phyloP scores from a whole-genome alignment of 1,284 basidiomycete species.

The Microbotryum saponariae region DNA sequence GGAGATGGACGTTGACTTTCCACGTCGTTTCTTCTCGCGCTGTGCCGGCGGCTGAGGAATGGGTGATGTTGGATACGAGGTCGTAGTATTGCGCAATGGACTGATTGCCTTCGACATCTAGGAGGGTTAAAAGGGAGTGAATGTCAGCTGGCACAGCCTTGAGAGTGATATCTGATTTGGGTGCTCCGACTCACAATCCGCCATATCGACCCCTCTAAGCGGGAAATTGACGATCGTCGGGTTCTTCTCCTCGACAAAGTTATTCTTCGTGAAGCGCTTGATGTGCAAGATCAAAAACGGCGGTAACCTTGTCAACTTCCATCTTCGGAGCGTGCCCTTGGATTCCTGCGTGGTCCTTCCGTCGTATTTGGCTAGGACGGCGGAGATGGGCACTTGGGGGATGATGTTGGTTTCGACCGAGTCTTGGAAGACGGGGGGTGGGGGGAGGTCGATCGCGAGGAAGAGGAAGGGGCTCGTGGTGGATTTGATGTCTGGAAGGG shows the following conservation, averaged over 20 bases:
- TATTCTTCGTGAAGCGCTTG: slow-evolving; percentile 97
- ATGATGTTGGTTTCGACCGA: slow-evolving; percentile 94
- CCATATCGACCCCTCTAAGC: slow-evolving; percentile 80
- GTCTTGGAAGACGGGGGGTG: slow-evolving; percentile 94
- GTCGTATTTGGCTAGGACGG: slow-evolving; percentile 92
- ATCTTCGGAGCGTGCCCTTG: slow-evolving; percentile 74
- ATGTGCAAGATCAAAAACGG: slow-evolving; percentile 90
- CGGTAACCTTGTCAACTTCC: slow-evolving; percentile 79
- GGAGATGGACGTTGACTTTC: slow-evolving; percentile 78
- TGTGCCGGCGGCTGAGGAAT: slow-evolving; percentile 89
- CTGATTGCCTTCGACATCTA: slow-evolving; percentile 67
- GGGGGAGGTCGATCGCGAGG: slow-evolving; percentile 88
- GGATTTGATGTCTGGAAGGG: slow-evolving; percentile 62
- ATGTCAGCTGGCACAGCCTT: too few relatives aligned
- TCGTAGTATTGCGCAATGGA: slow-evolving; percentile 71
- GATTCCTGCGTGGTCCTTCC: slow-evolving; percentile 80
- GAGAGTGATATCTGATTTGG: too few relatives aligned
- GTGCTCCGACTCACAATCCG: slow-evolving; percentile 59
- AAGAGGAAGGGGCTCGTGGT: slow-evolving; percentile 85
- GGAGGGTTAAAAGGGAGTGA: not conserved
- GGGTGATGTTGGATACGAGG: slow-evolving; percentile 88
- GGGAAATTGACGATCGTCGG: slow-evolving; percentile 98
- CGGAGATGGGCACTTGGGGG: slow-evolving; percentile 86
- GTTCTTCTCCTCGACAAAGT: slow-evolving; percentile 97
- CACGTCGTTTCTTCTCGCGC: slow-evolving; percentile 75